Evolutionary conservation across 2,329 filamentous ascomycete genomes (phyloP).

Genomic region (Aspergillus piperis): DNA sequence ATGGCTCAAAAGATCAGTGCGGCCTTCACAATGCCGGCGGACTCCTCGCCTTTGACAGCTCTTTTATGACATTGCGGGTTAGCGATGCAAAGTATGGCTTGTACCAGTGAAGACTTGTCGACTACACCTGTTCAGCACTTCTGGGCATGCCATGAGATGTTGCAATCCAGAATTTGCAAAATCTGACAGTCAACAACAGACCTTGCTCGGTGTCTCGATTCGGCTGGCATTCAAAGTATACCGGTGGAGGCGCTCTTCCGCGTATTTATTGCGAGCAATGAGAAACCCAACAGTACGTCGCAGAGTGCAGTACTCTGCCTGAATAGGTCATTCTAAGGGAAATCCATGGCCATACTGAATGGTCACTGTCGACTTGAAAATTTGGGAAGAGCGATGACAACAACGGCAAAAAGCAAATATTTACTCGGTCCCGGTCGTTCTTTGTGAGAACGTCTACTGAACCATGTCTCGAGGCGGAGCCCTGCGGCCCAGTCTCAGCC

Average conservation of each 20-base stretch:
- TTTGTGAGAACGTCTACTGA: not conserved
- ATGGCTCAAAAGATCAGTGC: not conserved
- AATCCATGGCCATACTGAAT: not conserved
- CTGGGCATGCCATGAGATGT: not conserved
- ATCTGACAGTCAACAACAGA: not conserved
- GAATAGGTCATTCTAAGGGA: not conserved
- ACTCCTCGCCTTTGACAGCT: not conserved
- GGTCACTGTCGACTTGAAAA: not conserved
- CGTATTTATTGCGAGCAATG: not conserved
- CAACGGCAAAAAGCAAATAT: not conserved
- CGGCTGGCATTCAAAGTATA: no score
- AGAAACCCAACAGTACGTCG: not conserved
- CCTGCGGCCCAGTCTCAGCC: not conserved
- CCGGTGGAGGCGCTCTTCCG: not conserved
- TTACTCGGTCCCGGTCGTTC: not conserved
- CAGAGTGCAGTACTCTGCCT: not conserved
- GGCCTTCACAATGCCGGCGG: not conserved
- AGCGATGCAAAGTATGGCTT: not conserved
- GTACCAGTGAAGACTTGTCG: not conserved
- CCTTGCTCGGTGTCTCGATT: not conserved
- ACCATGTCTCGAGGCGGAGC: not conserved
- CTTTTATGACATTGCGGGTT: not conserved
- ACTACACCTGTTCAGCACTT: not conserved
- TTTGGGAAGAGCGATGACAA: not conserved
- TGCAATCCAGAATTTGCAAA: not conserved